A percentile compares a stretch with the other conserved stretches of the same genome.
Evolutionary conservation across 169 alveolate genomes (phyloP).

Genomic region (Plasmodium sp.): DNA sequence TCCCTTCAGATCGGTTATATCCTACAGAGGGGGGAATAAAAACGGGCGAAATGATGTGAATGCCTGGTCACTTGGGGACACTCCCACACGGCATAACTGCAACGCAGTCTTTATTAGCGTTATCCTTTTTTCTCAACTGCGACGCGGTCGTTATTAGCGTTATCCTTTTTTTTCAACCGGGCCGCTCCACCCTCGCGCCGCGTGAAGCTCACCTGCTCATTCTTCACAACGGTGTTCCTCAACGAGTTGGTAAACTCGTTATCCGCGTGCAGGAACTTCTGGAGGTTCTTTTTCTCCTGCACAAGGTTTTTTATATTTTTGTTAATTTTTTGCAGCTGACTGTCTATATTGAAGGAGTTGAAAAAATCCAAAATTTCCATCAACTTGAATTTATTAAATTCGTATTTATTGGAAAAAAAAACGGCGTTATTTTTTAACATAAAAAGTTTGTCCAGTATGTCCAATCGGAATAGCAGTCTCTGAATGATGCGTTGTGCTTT

Average conservation of each 20-base stretch:
- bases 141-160: not conserved
- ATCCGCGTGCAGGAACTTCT: slow-evolving; percentile 33
- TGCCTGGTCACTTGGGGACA: not conserved
- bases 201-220: slow-evolving; percentile 51
- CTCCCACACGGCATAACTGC: not conserved
- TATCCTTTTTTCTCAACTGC: not conserved
- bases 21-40: not conserved
- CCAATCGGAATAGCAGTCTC: slow-evolving; percentile 64
- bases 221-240: slow-evolving; percentile 29
- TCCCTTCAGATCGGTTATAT: slow-evolving; percentile 55
- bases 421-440: slow-evolving; percentile 64
- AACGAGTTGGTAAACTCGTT: slow-evolving; percentile 40
- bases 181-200: not conserved
- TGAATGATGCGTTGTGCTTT: slow-evolving; percentile 71
- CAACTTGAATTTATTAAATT: slow-evolving; percentile 56
- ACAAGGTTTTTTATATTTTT: slow-evolving; percentile 55
- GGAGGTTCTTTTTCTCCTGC: slow-evolving; percentile 36
- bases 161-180: not conserved
- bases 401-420: slow-evolving; percentile 72
- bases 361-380: slow-evolving; percentile 64
- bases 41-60: not conserved
- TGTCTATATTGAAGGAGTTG: slow-evolving; percentile 67
- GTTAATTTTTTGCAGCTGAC: slow-evolving; percentile 69
- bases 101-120: not conserved
- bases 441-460: slow-evolving; percentile 66